Percentiles rank a stretch among this genome's conserved stretches.
Conservation (phyloP, 2,329 filamentous ascomycete genomes). For the Aspergillus ibericus region DNA sequence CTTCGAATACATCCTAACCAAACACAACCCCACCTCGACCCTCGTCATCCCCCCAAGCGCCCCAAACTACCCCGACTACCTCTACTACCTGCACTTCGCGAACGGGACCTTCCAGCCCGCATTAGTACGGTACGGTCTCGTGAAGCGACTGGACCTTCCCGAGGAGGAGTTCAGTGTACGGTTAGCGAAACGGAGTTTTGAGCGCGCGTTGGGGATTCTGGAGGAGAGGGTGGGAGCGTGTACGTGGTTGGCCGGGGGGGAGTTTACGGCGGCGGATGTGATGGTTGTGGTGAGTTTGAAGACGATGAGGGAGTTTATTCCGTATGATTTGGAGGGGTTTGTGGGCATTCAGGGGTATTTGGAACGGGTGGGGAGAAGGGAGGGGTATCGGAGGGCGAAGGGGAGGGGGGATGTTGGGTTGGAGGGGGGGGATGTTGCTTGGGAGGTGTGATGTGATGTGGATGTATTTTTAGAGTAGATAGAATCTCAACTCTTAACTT, state of each 20-base stretch:
- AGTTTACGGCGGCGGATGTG: slow-evolving; percentile 66
- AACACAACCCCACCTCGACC: slow-evolving; percentile 49
- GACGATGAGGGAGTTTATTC: slow-evolving; percentile 59
- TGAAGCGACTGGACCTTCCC: neutral
- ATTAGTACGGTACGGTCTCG: slow-evolving; percentile 31
- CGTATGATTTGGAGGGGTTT: slow-evolving; percentile 45
- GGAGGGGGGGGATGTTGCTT: neutral
- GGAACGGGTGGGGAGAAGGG: slow-evolving; percentile 44
- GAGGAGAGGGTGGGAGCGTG: slow-evolving; percentile 52
- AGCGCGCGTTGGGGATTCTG: slow-evolving; percentile 43
- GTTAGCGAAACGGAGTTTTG: slow-evolving; percentile 36
- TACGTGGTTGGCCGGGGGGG: slow-evolving; percentile 59
- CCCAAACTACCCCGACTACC: slow-evolving; percentile 57
- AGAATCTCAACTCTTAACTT: no score
- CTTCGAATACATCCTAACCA: slow-evolving; percentile 61
- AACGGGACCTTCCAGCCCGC: slow-evolving; percentile 49
- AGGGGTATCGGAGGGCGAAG: slow-evolving; percentile 52
- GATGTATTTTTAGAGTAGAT: no score
- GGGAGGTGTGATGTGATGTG: no score
- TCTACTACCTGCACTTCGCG: slow-evolving; percentile 65
- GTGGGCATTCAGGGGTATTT: slow-evolving; percentile 50
- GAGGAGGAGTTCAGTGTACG: slow-evolving; percentile 31
- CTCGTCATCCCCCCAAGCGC: slow-evolving; percentile 50
- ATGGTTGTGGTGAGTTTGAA: slow-evolving; percentile 64
- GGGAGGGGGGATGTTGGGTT: slow-evolving; percentile 49